Percentiles rank a stretch among this genome's conserved stretches.
These are phyloP conservation scores for Tetrahymena borealis DNA, from an alignment of 73 alveolate genomes.

Conservation along the genomic window DNA sequence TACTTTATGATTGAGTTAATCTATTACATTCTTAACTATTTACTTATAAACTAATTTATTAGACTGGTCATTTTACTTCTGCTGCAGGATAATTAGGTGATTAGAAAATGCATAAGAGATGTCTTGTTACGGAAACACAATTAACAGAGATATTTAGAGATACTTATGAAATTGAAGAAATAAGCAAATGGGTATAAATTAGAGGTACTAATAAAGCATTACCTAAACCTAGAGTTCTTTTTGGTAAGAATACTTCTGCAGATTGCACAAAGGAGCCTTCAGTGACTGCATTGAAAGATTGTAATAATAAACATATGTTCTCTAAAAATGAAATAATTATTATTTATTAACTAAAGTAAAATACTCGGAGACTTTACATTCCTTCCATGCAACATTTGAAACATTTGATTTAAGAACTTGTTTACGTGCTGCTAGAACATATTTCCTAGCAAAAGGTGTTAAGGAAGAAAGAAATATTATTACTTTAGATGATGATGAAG, in stretches of 20 bases:
- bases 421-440: conserved; percentile 33
- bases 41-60: no score
- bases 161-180: conserved; percentile 36
- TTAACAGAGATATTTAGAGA: conserved; percentile 25
- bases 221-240: neutral
- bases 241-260: conserved; percentile 3
- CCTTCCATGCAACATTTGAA: conserved; percentile 20
- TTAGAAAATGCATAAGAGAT: conserved; percentile 12
- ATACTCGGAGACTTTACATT: neutral
- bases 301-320: neutral
- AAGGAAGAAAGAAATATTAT: neutral
- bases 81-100: neutral
- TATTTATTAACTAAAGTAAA: neutral
- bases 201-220: neutral
- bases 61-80: neutral
- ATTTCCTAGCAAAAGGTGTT: conserved; percentile 15
- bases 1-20: no score
- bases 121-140: neutral
- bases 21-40: neutral
- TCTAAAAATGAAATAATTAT: neutral
- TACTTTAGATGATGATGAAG: conserved; percentile 11
- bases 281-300: neutral
- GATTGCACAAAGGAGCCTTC: neutral
- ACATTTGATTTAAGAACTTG: conserved; percentile 25
- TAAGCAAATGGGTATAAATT: conserved; percentile 12